Conservation (phyloP, 345 rosid species). For the Lepidium africanum region DNA sequence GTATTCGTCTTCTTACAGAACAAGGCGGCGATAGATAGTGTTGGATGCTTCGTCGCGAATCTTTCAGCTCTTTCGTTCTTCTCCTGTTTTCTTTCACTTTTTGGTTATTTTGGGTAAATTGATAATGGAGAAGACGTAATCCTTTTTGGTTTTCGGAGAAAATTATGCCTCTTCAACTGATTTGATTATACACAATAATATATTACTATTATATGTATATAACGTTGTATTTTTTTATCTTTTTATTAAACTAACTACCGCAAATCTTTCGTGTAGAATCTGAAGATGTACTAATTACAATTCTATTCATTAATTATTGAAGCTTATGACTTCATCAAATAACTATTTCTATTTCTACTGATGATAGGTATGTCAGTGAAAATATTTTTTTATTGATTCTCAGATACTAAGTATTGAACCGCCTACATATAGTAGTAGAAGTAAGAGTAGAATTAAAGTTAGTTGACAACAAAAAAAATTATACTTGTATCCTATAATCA, state of each 20-base stretch:
- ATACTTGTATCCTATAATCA: too few species aligned
- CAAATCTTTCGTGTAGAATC: slow-evolving; percentile 10
- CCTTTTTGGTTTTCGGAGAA: not conserved
- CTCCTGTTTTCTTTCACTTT: not conserved
- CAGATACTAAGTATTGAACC: too few species aligned
- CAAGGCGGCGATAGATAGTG: slow-evolving; percentile 9
- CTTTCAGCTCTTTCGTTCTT: not conserved
- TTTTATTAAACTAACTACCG: slow-evolving; percentile 13
- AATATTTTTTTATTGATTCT: too few species aligned
- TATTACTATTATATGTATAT: not conserved
- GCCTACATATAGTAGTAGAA: too few species aligned
- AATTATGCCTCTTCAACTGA: not conserved
- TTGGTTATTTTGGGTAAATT: not conserved
- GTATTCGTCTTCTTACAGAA: slow-evolving; percentile 16
- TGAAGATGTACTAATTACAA: not conserved
- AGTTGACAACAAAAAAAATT: too few species aligned
- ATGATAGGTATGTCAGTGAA: too few species aligned
- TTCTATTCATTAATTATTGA: too few species aligned
- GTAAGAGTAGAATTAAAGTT: too few species aligned
- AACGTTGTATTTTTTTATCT: not conserved
- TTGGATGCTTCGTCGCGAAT: slow-evolving; percentile 15
- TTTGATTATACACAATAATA: not conserved
- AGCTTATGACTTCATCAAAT: too few species aligned
- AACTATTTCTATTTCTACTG: too few species aligned
- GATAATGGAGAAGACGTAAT: slow-evolving; percentile 11